Percentiles rank a stretch among this genome's conserved stretches.
phyloP scores from a whole-genome alignment of 139 green algal genomes.

The Bryopsis sp. region DNA sequence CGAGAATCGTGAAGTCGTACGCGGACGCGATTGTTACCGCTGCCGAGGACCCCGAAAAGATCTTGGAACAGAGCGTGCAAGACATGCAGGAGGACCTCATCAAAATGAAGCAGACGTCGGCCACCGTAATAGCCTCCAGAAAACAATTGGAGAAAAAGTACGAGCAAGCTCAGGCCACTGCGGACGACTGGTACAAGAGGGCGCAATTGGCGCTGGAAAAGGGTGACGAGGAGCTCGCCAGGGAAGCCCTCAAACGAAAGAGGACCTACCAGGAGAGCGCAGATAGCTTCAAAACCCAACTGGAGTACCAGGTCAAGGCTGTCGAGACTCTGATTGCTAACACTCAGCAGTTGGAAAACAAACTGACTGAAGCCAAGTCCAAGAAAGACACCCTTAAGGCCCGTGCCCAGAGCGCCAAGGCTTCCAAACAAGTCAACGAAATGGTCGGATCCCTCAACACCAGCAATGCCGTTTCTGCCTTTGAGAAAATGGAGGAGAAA shows the following conservation, averaged over 20 bases:
- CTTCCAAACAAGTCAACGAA: conserved; percentile 33
- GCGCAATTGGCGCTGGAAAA: conserved; percentile 94
- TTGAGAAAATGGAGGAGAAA: conserved; percentile 99
- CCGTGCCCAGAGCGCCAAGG: conserved; percentile 80
- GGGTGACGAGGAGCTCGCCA: conserved; percentile 90
- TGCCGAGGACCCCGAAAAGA: conserved; percentile 95
- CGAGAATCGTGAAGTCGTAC: conserved; percentile 81
- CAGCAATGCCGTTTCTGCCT: conserved; percentile 77
- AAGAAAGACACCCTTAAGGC: conserved; percentile 99
- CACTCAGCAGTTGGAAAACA: conserved; percentile 73
- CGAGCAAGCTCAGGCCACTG: conserved; percentile 63
- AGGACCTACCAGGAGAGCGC: conserved; percentile 88
- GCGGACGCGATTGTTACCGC: conserved; percentile 72
- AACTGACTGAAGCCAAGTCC: conserved; percentile 83
- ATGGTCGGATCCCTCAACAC: conserved; percentile 70
- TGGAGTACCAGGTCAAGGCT: conserved; percentile 79
- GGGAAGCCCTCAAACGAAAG: conserved; percentile 81
- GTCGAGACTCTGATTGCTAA: conserved; percentile 87
- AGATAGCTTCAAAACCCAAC: conserved; percentile 67
- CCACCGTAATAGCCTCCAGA: conserved; percentile 90
- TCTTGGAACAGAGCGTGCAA: conserved; percentile 91
- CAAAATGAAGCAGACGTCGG: conserved; percentile 93
- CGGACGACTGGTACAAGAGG: conserved; percentile 77
- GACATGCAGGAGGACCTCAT: conserved; percentile 98
- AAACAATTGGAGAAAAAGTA: conserved; percentile 97